phyloP scores from a whole-genome alignment of 768 basidiomycete species.

The Lanmaoa rubissima region DNA sequence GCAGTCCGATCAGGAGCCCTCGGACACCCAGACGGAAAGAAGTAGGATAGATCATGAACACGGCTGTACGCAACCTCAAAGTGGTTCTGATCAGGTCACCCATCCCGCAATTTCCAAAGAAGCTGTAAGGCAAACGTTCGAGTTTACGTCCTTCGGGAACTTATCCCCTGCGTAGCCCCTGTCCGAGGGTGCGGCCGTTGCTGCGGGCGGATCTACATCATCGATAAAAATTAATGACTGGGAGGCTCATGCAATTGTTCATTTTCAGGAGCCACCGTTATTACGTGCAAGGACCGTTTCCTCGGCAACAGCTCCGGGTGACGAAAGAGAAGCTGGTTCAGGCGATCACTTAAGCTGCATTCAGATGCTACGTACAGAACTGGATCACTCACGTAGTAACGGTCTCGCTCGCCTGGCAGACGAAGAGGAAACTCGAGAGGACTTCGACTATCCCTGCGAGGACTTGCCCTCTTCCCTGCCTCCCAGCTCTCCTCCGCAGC shows the following conservation, averaged over 20 bases:
- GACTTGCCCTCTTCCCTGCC: conserved; percentile 23
- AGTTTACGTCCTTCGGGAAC: not conserved
- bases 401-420: not conserved
- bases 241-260: not conserved
- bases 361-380: not conserved
- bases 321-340: not conserved
- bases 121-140: conserved; percentile 12
- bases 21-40: not conserved
- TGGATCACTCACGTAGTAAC: not conserved
- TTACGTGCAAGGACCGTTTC: not conserved
- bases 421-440: conserved; percentile 4
- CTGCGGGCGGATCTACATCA: not conserved
- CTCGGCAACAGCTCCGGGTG: not conserved
- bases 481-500: conserved; percentile 46
- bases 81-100: not conserved
- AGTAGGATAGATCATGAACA: not conserved
- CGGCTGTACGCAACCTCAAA: not conserved
- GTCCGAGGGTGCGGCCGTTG: not conserved
- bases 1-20: conserved; percentile 1
- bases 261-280: not conserved
- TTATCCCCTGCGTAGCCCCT: conserved; percentile 6
- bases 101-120: not conserved
- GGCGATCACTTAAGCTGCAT: not conserved
- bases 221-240: not conserved
- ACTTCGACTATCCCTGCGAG: conserved; percentile 3